Evolutionary conservation across 768 basidiomycete species (phyloP), one percentile per base, ranked within the genome.

Genomic region (Kwoniella sp.): DNA sequence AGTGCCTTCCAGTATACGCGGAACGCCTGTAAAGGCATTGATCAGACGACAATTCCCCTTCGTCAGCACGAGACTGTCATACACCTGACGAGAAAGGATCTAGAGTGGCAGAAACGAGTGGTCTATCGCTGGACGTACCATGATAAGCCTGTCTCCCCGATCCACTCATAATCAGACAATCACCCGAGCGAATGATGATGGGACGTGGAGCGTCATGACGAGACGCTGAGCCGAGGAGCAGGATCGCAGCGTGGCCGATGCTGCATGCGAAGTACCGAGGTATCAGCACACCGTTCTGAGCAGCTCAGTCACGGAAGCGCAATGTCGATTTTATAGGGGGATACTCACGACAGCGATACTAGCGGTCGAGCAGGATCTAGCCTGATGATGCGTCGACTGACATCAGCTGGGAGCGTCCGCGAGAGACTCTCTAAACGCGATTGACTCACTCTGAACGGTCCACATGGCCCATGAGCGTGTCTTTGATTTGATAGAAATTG

Each of bases 391-490:
- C 20, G 34, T 15, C 9, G 2, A 34, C 52, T 13, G 23, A 15
- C 12, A 55, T 67, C 60, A 62, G 60, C 48, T 31, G 17, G 20
- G 22, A 7, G 15, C 53, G 23, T 34, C 55, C 13, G 9, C 3
- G 48, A 26, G 55, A 22, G 31, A 55, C 26, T 38, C 23, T 38
- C 12, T n/a, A n/a, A n/a, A n/a, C n/a, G n/a, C 31, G 34, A 12
- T 17, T 1, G 13, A 69, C 77, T 67, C 45, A 78, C 76, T 99
- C 95, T 23, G 94, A 93, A 22, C 91, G 90, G 80, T 99, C 95
- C n/a, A 96, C 92, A 79, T 99, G 95, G 0, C 87, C 95, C 90
- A 97, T 97, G 22, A 99, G 86, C 0, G 93, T 91, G 68, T 98
- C 93, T 80, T 88, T 90, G 51, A 85, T 85, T 79, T 93, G 91